Conservation (phyloP, 495 filamentous ascomycete species). For the Chaetomium cochliodes region DNA sequence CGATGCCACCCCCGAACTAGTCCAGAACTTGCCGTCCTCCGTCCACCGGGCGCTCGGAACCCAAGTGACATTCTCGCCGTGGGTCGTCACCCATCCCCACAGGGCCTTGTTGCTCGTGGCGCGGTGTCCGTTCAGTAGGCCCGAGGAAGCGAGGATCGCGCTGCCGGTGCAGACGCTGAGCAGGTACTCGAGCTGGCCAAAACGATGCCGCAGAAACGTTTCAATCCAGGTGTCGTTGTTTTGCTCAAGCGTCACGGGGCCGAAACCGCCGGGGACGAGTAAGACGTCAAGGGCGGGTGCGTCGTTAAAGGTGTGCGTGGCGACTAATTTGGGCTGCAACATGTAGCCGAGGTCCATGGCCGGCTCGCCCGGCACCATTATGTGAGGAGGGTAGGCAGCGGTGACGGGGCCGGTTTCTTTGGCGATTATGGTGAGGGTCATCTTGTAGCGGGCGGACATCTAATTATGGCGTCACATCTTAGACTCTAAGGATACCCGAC, state of each 20-base stretch:
- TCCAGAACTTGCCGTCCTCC: constrained; percentile 66
- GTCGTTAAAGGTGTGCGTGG: constrained; percentile 60
- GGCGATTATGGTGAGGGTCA: constrained; percentile 28
- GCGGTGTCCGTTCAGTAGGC: constrained; percentile 55
- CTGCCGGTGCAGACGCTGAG: constrained; percentile 64
- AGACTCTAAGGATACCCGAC: not conserved
- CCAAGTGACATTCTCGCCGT: constrained; percentile 55
- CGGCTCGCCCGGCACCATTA: constrained; percentile 7
- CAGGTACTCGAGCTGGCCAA: constrained; percentile 52
- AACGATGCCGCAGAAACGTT: constrained; percentile 46
- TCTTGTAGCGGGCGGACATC: constrained; percentile 13
- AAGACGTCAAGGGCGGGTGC: constrained; percentile 59
- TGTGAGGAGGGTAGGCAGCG: constrained; percentile 10
- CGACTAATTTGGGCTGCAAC: constrained; percentile 50
- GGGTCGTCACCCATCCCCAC: constrained; percentile 43
- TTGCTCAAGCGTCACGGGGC: constrained; percentile 39
- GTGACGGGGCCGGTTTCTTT: constrained; percentile 20
- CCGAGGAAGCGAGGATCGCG: constrained; percentile 51
- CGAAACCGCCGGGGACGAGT: constrained; percentile 64
- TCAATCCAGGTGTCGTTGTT: constrained; percentile 39
- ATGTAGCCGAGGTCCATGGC: constrained; percentile 31
- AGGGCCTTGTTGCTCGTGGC: constrained; percentile 58
- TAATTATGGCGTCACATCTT: constrained; percentile 24
- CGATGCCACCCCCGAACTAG: constrained; percentile 31
- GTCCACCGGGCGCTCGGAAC: constrained; percentile 63